Evolutionary conservation across 1,284 basidiomycete species (phyloP), one percentile per base, ranked within the genome.

Genomic region (Ustilago lituana): DNA sequence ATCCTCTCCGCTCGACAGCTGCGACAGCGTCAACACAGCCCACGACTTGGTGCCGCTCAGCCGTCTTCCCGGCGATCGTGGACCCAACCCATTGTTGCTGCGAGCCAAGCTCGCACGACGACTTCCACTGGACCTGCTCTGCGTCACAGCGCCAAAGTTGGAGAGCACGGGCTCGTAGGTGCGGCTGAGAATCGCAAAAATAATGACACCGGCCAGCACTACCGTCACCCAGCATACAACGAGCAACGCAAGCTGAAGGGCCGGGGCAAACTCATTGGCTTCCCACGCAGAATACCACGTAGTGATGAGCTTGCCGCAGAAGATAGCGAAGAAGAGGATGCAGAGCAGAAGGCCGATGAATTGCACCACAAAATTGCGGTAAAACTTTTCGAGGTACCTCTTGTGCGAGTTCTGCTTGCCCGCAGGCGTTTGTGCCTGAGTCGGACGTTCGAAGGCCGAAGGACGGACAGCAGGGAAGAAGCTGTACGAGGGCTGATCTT

Each of bases 391-490:
- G 19, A 62, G 39, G 44, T 58, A 68, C 24, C 58, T 54, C 23
- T 54, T 54, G 17, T 68, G 65, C 19, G 59, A 48, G 12, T 27
- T 31, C 20, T 52, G 38, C 26, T 56, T 59, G 45, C 27, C 37
- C 19, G 39, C 40, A 8, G 33, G 3, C 2, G 52, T 37, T 9
- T 29, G 45, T 9, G 54, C 48, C 9, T 47, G 20, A 2, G 35
- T 20, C 17, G 64, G 58, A 11, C 58, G 47, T 33, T 46, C 53
- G 43, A 62, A 54, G 1, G 50, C 58, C 3, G 54, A 62, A 2
- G 59, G 65, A 17, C 51, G 54, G 11, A 62, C 55, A 9, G 65
- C 8, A 1, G 65, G 65, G 47, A 68, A 68, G 47, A 68, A 68
- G 54, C 32, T 56, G 47, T 48, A 14, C 2, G 50, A 46, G 2